Conservation (phyloP, 1,284 basidiomycete genomes). For the Puccinia novopanici region DNA sequence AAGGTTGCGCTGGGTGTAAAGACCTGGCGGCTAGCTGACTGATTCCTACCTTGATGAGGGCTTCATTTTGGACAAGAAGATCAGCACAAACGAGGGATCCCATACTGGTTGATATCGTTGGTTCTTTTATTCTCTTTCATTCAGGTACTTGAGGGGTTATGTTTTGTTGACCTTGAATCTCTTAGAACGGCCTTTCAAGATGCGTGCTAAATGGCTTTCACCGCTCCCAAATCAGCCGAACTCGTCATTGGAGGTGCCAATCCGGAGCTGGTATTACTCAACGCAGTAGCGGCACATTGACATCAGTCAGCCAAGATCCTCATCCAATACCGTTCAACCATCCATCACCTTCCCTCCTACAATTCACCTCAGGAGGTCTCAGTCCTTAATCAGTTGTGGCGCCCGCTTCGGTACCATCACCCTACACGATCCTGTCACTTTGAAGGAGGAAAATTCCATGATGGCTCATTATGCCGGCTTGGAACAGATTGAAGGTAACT, state of each 20-base stretch:
- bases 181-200: conserved; percentile 14
- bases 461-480: too few species aligned
- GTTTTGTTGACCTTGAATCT: background rate
- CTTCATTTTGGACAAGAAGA: too few species aligned
- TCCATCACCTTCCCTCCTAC: too few species aligned
- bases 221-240: too few species aligned
- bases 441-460: conserved; percentile 51
- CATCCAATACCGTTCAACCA: too few species aligned
- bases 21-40: too few species aligned
- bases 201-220: too few species aligned
- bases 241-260: conserved; percentile 49
- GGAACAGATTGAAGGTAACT: too few species aligned
- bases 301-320: background rate
- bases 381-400: conserved; percentile 49
- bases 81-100: too few species aligned
- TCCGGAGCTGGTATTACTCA: conserved; percentile 49
- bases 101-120: conserved; percentile 54
- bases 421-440: conserved; percentile 41
- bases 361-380: too few species aligned
- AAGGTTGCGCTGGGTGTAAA: too few species aligned
- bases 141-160: background rate
- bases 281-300: conserved; percentile 46
- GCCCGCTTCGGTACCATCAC: conserved; percentile 45
- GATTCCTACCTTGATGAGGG: too few species aligned
- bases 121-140: conserved; percentile 1